Percentiles rank a stretch among this genome's conserved stretches.
These are phyloP conservation scores for Acacia acuminata DNA, from an alignment of 306 rosid genomes.

Conservation along the genomic window DNA sequence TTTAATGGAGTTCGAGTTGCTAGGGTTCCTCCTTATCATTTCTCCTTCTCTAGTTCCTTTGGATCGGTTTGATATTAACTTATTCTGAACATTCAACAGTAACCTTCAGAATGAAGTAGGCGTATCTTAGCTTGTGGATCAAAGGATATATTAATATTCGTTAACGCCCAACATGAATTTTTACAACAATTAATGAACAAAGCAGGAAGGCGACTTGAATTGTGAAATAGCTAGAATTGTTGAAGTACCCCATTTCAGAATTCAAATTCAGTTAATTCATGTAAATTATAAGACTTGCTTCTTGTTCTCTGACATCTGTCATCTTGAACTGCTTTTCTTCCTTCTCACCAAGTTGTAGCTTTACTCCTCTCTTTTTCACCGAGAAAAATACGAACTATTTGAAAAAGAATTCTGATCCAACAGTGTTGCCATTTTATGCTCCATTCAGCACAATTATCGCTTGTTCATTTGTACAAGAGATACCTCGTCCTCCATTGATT, in stretches of 20 bases:
- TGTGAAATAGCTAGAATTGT: not conserved
- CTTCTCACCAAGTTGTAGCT: conserved; percentile 35
- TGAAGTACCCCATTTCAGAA: not conserved
- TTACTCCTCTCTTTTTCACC: conserved; percentile 42
- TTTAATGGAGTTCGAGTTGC: conserved; percentile 31
- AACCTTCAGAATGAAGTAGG: not conserved
- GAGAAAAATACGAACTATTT: conserved; percentile 17
- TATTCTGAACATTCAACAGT: not conserved
- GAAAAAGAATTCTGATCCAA: conserved; percentile 14
- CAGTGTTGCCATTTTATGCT: conserved; percentile 25
- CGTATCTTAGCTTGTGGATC: not conserved
- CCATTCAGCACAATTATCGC: conserved; percentile 12
- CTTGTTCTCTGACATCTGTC: conserved; percentile 50
- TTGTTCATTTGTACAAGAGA: conserved; percentile 18
- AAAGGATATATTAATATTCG: not conserved
- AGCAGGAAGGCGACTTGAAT: not conserved
- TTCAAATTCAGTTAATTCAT: conserved; percentile 11
- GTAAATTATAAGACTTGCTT: conserved; percentile 33
- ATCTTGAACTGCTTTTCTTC: conserved; percentile 39
- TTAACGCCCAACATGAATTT: conserved; percentile 8
- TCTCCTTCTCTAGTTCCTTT: not conserved
- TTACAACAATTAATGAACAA: not conserved
- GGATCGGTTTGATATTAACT: not conserved
- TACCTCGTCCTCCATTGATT: conserved; percentile 32
- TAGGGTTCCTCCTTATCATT: conserved; percentile 42